Evolutionary conservation across 805 yeast genomes (phyloP).

Genomic region (Kazachstania africana): DNA sequence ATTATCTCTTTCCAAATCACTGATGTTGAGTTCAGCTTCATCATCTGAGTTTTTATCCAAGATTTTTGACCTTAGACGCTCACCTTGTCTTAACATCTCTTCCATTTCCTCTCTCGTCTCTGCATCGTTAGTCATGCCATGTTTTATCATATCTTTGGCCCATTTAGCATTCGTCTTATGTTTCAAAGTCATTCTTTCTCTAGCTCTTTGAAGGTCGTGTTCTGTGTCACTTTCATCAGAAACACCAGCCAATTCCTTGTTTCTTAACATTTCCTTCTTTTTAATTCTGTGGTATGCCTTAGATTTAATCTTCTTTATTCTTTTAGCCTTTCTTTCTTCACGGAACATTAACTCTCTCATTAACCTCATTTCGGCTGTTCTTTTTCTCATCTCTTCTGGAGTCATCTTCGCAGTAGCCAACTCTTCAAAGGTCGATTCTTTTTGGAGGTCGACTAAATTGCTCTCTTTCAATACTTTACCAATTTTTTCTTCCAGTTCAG

Average conservation of each 20-base stretch:
- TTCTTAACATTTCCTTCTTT: conserved; percentile 69
- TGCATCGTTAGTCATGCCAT: conserved; percentile 83
- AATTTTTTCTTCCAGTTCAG: conserved; percentile 59
- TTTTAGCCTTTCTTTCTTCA: conserved; percentile 81
- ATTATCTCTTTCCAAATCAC: conserved; percentile 39
- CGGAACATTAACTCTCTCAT: conserved; percentile 96
- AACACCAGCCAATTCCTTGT: conserved; percentile 45
- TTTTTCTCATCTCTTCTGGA: conserved; percentile 62
- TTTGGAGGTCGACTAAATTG: conserved; percentile 55
- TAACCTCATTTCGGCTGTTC: conserved; percentile 72
- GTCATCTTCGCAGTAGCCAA: conserved; percentile 72
- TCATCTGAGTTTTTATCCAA: conserved; percentile 51
- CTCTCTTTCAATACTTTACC: conserved; percentile 51
- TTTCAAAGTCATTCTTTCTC: conserved; percentile 83
- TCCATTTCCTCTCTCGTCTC: conserved; percentile 81
- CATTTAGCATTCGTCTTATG: conserved; percentile 83
- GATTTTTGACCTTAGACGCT: conserved; percentile 59
- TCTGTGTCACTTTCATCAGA: conserved; percentile 45
- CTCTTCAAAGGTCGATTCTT: conserved; percentile 79
- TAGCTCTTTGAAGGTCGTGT: conserved; percentile 66
- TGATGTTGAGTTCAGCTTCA: conserved; percentile 28
- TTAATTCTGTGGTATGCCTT: conserved; percentile 77
- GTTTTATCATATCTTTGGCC: conserved; percentile 83
- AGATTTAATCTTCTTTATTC: conserved; percentile 90
- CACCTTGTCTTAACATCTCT: conserved; percentile 87